Percentiles rank a stretch among this genome's conserved stretches.
These are phyloP conservation scores for Raphanus raphanistrum DNA, from an alignment of 345 rosid species.

Conservation along the genomic window DNA sequence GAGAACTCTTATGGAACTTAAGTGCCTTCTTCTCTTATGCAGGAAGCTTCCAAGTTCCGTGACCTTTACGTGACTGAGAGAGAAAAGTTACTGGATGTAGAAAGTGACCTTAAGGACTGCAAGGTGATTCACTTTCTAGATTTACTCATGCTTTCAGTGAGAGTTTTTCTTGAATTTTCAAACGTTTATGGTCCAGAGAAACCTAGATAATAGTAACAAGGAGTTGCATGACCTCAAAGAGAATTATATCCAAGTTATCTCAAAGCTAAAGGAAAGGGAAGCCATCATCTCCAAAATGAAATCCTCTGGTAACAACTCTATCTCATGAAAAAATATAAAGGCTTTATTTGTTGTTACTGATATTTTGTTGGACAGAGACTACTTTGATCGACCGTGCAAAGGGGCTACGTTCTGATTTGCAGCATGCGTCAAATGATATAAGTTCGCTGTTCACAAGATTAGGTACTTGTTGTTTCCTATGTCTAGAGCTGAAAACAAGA, in stretches of 20 bases:
- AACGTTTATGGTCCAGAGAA: constrained; percentile 48
- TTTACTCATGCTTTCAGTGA: constrained; percentile 9
- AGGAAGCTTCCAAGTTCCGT: constrained; percentile 66
- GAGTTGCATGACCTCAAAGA: constrained; percentile 66
- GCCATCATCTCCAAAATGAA: constrained; percentile 55
- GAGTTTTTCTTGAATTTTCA: constrained; percentile 10
- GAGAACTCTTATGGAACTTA: not conserved
- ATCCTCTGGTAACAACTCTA: constrained; percentile 55
- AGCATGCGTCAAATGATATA: constrained; percentile 78
- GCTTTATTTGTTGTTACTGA: not conserved
- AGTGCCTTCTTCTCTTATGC: constrained; percentile 34
- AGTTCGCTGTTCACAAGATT: constrained; percentile 63
- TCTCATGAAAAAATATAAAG: not conserved
- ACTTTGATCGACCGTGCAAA: constrained; percentile 62
- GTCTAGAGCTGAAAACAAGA: not conserved
- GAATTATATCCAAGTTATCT: constrained; percentile 44
- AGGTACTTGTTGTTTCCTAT: constrained; percentile 49
- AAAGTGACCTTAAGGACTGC: constrained; percentile 65
- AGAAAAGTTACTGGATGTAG: constrained; percentile 61
- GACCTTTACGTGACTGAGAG: constrained; percentile 71
- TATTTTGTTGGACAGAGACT: constrained; percentile 50
- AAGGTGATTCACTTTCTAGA: constrained; percentile 47
- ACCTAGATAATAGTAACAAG: constrained; percentile 54
- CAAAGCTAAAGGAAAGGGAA: constrained; percentile 61
- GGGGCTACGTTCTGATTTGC: constrained; percentile 66